Base-by-base conservation (phyloP, 768 basidiomycete species). In the Leccinum longicurvipes region DNA sequence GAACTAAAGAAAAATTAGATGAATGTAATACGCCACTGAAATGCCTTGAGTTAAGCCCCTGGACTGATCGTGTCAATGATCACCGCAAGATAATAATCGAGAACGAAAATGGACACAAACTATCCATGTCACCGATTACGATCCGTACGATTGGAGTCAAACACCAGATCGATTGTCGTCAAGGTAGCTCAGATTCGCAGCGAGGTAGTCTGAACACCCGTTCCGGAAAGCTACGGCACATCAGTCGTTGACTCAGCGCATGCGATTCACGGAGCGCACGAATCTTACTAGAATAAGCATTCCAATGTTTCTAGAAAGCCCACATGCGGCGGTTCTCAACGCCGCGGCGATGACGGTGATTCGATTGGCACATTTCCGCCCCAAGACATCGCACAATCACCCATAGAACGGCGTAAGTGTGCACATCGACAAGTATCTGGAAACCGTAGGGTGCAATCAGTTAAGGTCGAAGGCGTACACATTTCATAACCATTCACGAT, bases 371-470 rank as follows among this genome's bases (percentile, higher is more conserved):
- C 80, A 81, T 59, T 81, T 76, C 21, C 90, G 77, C 9, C 90
- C 90, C 70, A 91, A 67, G 14, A 87, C 86, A 68, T 89, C 83
- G 65, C 83, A 87, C 17, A 92, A 72, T 19, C 89, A 82, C 34
- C 90, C 90, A 66, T 91, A 91, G 8, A 92, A 75, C 0, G 89
- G 90, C 2, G 88, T 91, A 62, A 91, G 91, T 2, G 89, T 89
- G 67, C 86, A 89, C 15, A 82, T 89, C 10, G 90, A 78, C 10
- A 91, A 73, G 67, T 87, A 91, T 7, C 87, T 90, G 60, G 15
- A 9, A 17, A 27, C 32, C 42, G 17, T 6, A 39, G 6, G 44
- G 15, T 27, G 17, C 14, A 41, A 27, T 64, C 41, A 57, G 36
- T 19, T 9, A 19, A 41, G 39, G 11, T 19, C 2, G 10, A 41